Evolutionary conservation across 768 basidiomycete genomes (phyloP).

Genomic region (Infundibulicybe gibba): DNA sequence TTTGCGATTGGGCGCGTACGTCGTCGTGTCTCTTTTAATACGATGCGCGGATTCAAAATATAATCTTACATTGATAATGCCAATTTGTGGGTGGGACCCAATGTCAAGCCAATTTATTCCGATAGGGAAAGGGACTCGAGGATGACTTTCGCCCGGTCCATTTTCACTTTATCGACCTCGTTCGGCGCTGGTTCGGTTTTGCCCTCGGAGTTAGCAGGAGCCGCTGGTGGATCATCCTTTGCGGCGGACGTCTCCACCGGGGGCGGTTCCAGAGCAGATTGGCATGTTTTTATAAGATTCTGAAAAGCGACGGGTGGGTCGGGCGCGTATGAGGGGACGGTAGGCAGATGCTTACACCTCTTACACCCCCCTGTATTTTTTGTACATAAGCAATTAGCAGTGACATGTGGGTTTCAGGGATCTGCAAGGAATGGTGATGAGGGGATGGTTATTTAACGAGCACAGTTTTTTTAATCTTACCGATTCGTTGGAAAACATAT

Average conservation of each 20-base stretch:
- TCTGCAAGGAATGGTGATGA: slow-evolving; percentile 24
- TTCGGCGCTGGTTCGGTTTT: not conserved
- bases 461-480: slow-evolving; percentile 26
- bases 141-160: not conserved
- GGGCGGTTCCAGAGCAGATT: not conserved
- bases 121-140: not conserved
- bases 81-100: not conserved
- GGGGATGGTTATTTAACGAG: not conserved
- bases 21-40: too few species aligned
- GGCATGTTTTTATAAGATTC: not conserved
- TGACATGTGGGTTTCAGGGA: slow-evolving; percentile 47
- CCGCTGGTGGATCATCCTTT: not conserved
- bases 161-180: not conserved
- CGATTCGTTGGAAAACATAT: slow-evolving; percentile 50
- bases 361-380: slow-evolving; percentile 43
- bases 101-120: slow-evolving; percentile 2
- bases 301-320: not conserved
- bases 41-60: too few species aligned
- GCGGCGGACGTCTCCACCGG: not conserved
- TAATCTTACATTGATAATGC: not conserved
- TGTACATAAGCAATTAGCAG: slow-evolving; percentile 44
- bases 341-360: slow-evolving; percentile 26
- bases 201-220: not conserved
- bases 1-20: too few species aligned
- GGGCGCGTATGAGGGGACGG: too few species aligned